These are phyloP conservation scores for Sabuloglossum arenarium DNA, from an alignment of 495 filamentous ascomycete species.

Conservation along the genomic window DNA sequence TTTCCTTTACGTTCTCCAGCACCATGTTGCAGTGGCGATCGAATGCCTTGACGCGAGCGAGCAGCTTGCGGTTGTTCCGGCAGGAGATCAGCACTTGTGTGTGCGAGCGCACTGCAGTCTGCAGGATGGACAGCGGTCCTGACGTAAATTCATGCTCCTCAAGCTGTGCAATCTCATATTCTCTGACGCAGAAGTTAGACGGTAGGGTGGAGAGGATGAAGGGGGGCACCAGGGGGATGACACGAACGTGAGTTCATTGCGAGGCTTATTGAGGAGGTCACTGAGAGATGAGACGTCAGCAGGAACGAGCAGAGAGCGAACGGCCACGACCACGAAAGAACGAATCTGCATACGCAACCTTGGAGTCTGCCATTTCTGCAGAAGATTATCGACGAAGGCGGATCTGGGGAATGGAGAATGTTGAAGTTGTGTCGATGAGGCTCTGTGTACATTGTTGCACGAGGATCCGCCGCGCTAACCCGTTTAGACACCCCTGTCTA, in stretches of 20 bases:
- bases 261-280: constrained; percentile 63
- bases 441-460: constrained; percentile 4
- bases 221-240: constrained; percentile 5
- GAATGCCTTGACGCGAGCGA: constrained; percentile 66
- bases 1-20: constrained; percentile 96
- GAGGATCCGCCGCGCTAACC: neutral
- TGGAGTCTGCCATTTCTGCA: constrained; percentile 40
- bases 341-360: constrained; percentile 46
- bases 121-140: constrained; percentile 75
- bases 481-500: neutral
- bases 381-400: constrained; percentile 7
- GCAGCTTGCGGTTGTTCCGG: constrained; percentile 71
- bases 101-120: constrained; percentile 72
- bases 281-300: constrained; percentile 19
- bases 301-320: constrained; percentile 14
- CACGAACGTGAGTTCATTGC: constrained; percentile 59
- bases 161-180: constrained; percentile 74
- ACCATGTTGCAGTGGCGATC: constrained; percentile 97
- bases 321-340: constrained; percentile 9
- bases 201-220: neutral
- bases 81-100: constrained; percentile 79
- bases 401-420: neutral
- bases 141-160: constrained; percentile 81
- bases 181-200: constrained; percentile 23
- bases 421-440: neutral